A percentile compares a stretch with the other conserved stretches of the same genome.
Conservation (phyloP, 768 basidiomycete genomes). For the Lenzites betulinus region DNA sequence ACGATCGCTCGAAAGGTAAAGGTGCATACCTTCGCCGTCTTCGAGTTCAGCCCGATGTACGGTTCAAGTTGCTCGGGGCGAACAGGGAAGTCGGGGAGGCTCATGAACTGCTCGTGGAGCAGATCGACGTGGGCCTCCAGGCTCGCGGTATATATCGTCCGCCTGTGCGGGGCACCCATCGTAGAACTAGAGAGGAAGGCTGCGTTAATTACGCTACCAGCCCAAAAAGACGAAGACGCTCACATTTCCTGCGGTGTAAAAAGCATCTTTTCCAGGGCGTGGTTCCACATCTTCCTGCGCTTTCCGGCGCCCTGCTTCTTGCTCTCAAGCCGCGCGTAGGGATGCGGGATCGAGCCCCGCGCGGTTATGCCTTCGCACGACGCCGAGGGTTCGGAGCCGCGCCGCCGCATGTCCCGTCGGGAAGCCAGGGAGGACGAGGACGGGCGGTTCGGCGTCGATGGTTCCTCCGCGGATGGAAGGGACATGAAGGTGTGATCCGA, state of each 20-base stretch:
- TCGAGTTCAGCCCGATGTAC: constrained; percentile 72
- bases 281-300: constrained; percentile 77
- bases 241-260: constrained; percentile 71
- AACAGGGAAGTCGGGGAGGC: constrained; percentile 52
- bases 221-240: constrained; percentile 25
- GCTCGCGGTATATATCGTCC: constrained; percentile 70
- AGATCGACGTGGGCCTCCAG: constrained; percentile 73
- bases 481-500: not conserved
- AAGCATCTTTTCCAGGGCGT: constrained; percentile 70
- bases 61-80: constrained; percentile 20
- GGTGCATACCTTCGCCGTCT: constrained; percentile 65
- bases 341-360: constrained; percentile 49
- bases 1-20: not conserved
- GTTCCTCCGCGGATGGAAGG: not conserved
- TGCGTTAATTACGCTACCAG: not conserved
- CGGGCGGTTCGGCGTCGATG: not conserved
- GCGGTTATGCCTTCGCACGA: constrained; percentile 10
- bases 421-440: not conserved
- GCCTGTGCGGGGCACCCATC: constrained; percentile 65
- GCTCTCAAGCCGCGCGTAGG: constrained; percentile 69
- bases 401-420: constrained; percentile 9
- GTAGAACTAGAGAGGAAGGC: constrained; percentile 47
- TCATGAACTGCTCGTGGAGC: constrained; percentile 59
- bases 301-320: constrained; percentile 57
- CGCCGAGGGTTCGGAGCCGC: constrained; percentile 4